Evolutionary conservation across 176 grass and related monocot species (phyloP), one percentile per base, ranked within the genome.

Genomic region (Oryza longistaminata): DNA sequence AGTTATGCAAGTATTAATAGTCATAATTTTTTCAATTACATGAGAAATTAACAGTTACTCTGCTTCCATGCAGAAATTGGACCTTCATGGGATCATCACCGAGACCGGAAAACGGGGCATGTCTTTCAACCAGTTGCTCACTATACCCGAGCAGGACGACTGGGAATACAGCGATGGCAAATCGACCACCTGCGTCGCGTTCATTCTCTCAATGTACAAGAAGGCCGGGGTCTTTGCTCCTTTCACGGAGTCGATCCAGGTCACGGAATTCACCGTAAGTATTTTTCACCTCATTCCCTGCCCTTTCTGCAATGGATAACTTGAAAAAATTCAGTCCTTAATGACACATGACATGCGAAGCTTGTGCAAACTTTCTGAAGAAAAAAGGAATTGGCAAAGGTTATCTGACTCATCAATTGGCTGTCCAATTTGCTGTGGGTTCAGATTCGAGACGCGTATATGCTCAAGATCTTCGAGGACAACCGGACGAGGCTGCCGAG

Each of bases 241-340:
- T 13, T 90, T 88, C 75, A 88, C 89, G 0, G 90, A 92, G 9
- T 95, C 96, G 6, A 95, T 98, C 65, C 93, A 98, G 87, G 96
- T 98, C 48, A 94, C 96, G 1, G 96, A 98, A 50, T 98, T 98
- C 96, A 98, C 96, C 8, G 93, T 94, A 92, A 94, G 96, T 90
- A 19, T 7, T 13, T 60, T 4, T 0, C 53, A 11, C 6, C 40
- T 34, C 45, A 3, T 2, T 24, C 14, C 6, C 22, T 34, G 6
- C 50, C 0, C 1, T 66, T 66, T 13, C 68, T 73, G 58, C 50
- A 58, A 34, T 11, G 19, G 29, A 6, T 37, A 37, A 37, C 35
- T 37, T 37, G 35, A 37, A 6, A 35, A 35, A 1, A 37, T 37
- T 37, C 35, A 37, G 35, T 37, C 35, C 35, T 37, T 37, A 6